Evolutionary conservation across 768 basidiomycete species (phyloP).

Genomic region (Leccinum variicolor): DNA sequence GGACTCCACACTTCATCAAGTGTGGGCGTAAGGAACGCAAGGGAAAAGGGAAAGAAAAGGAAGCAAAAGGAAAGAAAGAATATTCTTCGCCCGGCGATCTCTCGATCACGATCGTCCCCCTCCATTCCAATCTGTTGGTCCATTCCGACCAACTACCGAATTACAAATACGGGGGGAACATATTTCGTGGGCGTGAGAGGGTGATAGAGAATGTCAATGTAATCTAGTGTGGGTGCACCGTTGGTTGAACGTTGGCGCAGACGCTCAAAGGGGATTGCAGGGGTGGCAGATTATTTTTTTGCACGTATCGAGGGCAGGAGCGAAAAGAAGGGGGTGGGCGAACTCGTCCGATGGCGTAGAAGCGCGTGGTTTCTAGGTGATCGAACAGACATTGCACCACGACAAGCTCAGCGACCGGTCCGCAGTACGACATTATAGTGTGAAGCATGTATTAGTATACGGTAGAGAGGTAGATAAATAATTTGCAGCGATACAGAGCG

Average conservation of each 20-base stretch:
- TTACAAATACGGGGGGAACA: not conserved
- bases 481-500: constrained; percentile 24
- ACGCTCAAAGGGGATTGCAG: not conserved
- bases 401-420: constrained; percentile 2
- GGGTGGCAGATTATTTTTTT: not conserved
- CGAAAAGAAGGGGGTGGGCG: not conserved
- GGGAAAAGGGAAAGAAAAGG: not conserved
- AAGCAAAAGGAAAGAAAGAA: not conserved
- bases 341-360: not conserved
- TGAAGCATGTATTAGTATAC: constrained; percentile 13
- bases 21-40: no score
- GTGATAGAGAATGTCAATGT: not conserved
- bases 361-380: constrained; percentile 2
- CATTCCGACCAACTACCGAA: not conserved
- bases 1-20: no score
- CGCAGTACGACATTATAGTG: constrained; percentile 16
- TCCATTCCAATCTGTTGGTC: not conserved
- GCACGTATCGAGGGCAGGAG: constrained; percentile 1
- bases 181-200: not conserved
- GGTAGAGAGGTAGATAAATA: constrained; percentile 21
- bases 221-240: not conserved
- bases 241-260: not conserved
- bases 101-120: constrained; percentile 16
- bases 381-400: not conserved
- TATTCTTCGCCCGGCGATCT: constrained; percentile 8